Evolutionary conservation across 176 grass and related monocot species (phyloP), one percentile per base, ranked within the genome.

Genomic region (Aegilops longissima): DNA sequence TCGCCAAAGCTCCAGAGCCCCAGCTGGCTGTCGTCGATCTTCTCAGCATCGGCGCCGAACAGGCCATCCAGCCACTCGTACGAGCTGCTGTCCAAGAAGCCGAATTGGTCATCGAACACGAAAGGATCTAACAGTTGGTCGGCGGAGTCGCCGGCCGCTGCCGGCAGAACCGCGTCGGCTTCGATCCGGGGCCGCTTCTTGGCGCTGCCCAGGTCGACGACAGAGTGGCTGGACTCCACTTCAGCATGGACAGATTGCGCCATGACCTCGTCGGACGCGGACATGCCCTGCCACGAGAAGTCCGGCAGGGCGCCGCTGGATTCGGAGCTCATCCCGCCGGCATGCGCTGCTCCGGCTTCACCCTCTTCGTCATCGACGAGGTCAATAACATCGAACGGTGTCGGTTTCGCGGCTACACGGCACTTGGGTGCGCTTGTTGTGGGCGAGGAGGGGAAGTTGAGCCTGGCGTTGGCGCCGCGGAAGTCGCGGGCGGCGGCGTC

Each of bases 1-100:
- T 89, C 89, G 85, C 91, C 87, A 70, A 95, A 97, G 87, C 82
- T 95, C 93, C 93, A 97, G 36, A 93, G 86, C 58, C 82, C 84
- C 56, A 21, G 18, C 18, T 82, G 6, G 29, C 75, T 47, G 17
- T 25, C 73, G 27, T 47, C 59, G 12, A 40, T 68, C 51, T 86
- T 59, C 66, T 9, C 33, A 2, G 40, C 66, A 52, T 88, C 87
- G 20, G 62, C 61, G 42, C 27, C 25, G 29, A 90, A 86, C 47
- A 76, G 21, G 49, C 47, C 34, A 36, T 86, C 89, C 17, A 82
- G 72, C 10, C 47, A 73, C 44, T 23, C 82, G 68, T 79, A 92
- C 31, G 75, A 27, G 25, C 47, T 58, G 80, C 71, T 84, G 51
- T 89, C 36, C 58, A 92, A 83, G 70, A 80, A 89, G 33, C 62